These are phyloP conservation scores for Nicotiana sylvestris DNA, from an alignment of 257 asterid species.

Conservation along the genomic window DNA sequence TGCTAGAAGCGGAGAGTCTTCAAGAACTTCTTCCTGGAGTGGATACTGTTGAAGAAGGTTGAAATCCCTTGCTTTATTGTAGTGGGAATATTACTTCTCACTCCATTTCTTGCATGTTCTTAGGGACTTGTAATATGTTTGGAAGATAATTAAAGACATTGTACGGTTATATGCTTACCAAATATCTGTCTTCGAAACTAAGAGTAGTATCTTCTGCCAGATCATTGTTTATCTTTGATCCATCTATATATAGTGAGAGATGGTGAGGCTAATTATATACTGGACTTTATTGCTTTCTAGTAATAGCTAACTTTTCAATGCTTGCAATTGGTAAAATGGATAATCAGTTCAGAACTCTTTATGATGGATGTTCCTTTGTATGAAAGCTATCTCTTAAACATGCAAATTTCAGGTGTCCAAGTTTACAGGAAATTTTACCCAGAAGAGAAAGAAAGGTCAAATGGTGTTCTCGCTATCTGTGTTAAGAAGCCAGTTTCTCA, in stretches of 20 bases:
- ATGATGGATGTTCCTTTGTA: background rate
- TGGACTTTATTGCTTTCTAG: background rate
- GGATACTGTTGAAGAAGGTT: too few relatives aligned
- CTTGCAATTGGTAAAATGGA: background rate
- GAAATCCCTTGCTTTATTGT: too few relatives aligned
- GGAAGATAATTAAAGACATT: background rate
- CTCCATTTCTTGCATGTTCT: too few relatives aligned
- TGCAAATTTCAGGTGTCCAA: conserved; percentile 56
- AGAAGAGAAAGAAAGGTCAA: conserved; percentile 67
- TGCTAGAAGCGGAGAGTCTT: conserved; percentile 68
- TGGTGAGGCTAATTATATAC: background rate
- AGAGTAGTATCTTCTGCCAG: background rate
- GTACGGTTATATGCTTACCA: background rate
- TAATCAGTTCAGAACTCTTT: background rate
- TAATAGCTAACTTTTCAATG: background rate
- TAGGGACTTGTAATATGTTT: background rate
- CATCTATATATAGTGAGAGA: background rate
- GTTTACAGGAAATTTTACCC: conserved; percentile 73
- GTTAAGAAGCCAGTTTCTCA: conserved; percentile 38
- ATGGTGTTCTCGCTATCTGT: conserved; percentile 74
- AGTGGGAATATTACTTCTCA: too few relatives aligned
- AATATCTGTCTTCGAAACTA: background rate
- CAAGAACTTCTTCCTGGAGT: conserved; percentile 71
- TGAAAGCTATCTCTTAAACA: background rate
- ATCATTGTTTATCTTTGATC: background rate